Evolutionary conservation across 2,329 filamentous ascomycete genomes (phyloP), one percentile per base, ranked within the genome.

Genomic region (Nannizziopsis arthrosporioides): DNA sequence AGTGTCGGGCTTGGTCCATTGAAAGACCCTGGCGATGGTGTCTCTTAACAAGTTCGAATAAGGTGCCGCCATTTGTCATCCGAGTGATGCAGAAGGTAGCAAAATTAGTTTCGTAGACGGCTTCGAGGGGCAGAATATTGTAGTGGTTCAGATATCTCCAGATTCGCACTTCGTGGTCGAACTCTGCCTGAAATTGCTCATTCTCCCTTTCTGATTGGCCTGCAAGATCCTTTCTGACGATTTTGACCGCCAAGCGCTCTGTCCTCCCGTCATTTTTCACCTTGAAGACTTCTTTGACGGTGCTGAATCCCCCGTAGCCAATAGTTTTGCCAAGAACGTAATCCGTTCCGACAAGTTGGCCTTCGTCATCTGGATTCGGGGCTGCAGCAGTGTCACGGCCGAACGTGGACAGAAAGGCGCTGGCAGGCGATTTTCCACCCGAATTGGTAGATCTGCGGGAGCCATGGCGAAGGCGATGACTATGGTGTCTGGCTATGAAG

Each of bases 81-180:
- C 75, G 75, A 48, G 80, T 83, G 59, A 83, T 81, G 58, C 79
- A 82, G 54, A 80, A 83, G 0, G 79, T 82, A n/a, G 80, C 80
- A 56, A 76, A 81, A 40, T 81, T 75, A 11, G 78, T 81, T 54
- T 80, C 78, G 60, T 80, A 82, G 15, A 82, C 80, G 4, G 75
- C 73, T 50, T 81, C 71, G 6, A 84, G 69, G 0, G 76, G 73
- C 27, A 84, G 63, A 42, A 84, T 74, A 57, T 82, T 74, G 1
- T 71, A 72, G 57, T 84, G 78, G 48, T 73, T 73, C 38, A 83
- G 65, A 56, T 78, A 80, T 40, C 80, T 73, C 80, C 80, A 84
- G 36, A 84, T 73, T 38, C 76, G 73, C 40, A 83, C 76, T 66
- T 84, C 80, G 52, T 82, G 80, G 56, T 83, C 80, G 51, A 84